These are phyloP conservation scores for Naganishia vishniacii DNA, from an alignment of 768 basidiomycete species.

Conservation along the genomic window DNA sequence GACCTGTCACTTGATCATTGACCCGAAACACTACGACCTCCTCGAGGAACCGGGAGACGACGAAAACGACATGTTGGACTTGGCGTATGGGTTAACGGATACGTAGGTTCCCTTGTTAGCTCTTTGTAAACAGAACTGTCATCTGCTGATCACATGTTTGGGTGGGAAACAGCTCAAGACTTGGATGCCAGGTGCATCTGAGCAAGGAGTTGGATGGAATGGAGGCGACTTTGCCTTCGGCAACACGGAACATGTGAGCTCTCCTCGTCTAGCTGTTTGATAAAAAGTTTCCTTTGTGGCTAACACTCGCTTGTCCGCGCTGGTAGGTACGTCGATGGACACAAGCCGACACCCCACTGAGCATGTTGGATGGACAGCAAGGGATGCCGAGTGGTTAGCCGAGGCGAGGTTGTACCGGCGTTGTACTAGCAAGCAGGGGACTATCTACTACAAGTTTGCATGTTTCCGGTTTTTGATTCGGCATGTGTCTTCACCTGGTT, in stretches of 20 bases:
- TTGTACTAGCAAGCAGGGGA: no score
- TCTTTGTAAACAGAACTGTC: not conserved
- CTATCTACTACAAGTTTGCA: no score
- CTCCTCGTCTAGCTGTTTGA: not conserved
- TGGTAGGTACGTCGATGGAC: conserved; percentile 28
- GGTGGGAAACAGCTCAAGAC: conserved; percentile 49
- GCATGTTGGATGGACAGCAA: no score
- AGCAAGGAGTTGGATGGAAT: conserved; percentile 79
- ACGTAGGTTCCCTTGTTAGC: conserved; percentile 57
- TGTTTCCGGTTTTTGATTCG: no score
- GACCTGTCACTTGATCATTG: conserved; percentile 89
- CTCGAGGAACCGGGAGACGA: conserved; percentile 93
- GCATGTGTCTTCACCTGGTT: no score
- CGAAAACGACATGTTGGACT: conserved; percentile 84
- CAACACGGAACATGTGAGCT: conserved; percentile 95
- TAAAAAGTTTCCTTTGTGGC: not conserved
- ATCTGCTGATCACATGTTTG: not conserved
- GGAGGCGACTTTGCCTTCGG: conserved; percentile 74
- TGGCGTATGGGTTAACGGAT: conserved; percentile 94
- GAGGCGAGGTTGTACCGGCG: no score
- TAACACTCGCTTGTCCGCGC: not conserved
- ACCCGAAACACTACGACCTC: conserved; percentile 71
- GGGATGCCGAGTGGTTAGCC: no score
- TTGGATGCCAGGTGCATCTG: conserved; percentile 59
- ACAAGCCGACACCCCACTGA: conserved; percentile 28